These are phyloP conservation scores for Geranium rotundifolium DNA, from an alignment of 345 rosid genomes.

Conservation along the genomic window DNA sequence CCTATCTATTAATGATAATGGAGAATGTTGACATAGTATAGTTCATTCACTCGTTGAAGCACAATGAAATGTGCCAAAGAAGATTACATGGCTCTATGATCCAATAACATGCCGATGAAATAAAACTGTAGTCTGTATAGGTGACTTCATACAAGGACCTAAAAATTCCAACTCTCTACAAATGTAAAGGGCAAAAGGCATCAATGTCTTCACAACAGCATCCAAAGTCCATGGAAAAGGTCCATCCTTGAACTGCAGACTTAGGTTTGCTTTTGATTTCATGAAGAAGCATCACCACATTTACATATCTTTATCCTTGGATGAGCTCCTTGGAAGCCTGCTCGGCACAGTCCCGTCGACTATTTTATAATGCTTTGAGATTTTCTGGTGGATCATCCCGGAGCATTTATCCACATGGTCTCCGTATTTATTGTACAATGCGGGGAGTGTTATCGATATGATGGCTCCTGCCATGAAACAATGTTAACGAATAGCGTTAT, in stretches of 20 bases:
- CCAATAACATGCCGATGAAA: no score
- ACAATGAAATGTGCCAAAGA: no score
- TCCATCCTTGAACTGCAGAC: background rate
- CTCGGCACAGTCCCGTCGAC: slow-evolving; percentile 66
- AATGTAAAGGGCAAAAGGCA: no score
- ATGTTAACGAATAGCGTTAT: slow-evolving; percentile 2
- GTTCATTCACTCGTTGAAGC: no score
- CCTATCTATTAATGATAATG: no score
- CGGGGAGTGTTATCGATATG: slow-evolving; percentile 69
- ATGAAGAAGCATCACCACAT: background rate
- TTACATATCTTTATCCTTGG: slow-evolving; percentile 58
- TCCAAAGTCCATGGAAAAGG: background rate
- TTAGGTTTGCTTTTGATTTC: background rate
- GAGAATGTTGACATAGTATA: no score
- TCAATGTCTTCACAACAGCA: background rate
- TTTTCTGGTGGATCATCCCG: slow-evolving; percentile 48
- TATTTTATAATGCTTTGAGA: slow-evolving; percentile 62
- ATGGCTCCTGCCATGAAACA: slow-evolving; percentile 50
- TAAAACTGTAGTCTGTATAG: no score
- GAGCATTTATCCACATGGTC: slow-evolving; percentile 58
- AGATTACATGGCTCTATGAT: no score
- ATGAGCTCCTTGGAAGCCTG: slow-evolving; percentile 51
- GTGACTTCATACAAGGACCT: no score
- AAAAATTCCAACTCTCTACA: no score
- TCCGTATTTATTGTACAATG: slow-evolving; percentile 59